phyloP scores from a whole-genome alignment of 352 stramenopile species.

The Globisporangium apiculatum region DNA sequence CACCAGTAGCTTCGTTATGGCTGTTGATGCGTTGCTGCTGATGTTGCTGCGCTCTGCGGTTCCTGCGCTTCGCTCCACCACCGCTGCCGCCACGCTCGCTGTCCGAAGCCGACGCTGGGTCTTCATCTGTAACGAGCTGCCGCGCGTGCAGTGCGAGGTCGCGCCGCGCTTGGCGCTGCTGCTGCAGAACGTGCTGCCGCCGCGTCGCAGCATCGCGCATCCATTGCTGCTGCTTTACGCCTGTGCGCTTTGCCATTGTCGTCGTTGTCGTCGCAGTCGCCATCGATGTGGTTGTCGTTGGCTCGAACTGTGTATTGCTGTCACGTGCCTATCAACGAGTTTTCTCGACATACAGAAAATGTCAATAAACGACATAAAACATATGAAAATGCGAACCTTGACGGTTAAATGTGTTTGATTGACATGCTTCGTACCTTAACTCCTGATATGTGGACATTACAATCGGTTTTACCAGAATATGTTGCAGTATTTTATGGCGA shows the following conservation, averaged over 20 bases:
- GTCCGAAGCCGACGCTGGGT: constrained; percentile 18
- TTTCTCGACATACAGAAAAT: too few relatives aligned
- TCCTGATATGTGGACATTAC: too few relatives aligned
- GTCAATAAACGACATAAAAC: too few relatives aligned
- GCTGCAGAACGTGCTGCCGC: constrained; percentile 45
- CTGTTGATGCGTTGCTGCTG: neutral
- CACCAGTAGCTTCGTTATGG: neutral
- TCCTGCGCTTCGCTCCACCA: constrained; percentile 1
- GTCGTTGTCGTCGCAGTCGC: neutral
- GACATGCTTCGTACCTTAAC: too few relatives aligned
- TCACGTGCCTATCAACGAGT: neutral
- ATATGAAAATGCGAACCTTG: too few relatives aligned
- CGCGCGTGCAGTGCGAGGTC: constrained; percentile 79
- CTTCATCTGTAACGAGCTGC: constrained; percentile 35
- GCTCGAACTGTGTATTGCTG: neutral
- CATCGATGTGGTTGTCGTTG: neutral
- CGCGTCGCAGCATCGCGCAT: constrained; percentile 46
- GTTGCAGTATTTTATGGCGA: too few relatives aligned
- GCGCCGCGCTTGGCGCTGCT: constrained; percentile 67
- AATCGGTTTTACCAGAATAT: too few relatives aligned
- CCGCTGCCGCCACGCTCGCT: constrained; percentile 10
- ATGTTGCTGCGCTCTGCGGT: constrained; percentile 10
- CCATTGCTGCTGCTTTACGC: constrained; percentile 66
- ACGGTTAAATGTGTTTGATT: too few relatives aligned
- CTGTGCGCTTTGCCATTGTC: constrained; percentile 31